Evolutionary conservation across 2,329 filamentous ascomycete species (phyloP).

Genomic region (Hyphodiscus sp.): DNA sequence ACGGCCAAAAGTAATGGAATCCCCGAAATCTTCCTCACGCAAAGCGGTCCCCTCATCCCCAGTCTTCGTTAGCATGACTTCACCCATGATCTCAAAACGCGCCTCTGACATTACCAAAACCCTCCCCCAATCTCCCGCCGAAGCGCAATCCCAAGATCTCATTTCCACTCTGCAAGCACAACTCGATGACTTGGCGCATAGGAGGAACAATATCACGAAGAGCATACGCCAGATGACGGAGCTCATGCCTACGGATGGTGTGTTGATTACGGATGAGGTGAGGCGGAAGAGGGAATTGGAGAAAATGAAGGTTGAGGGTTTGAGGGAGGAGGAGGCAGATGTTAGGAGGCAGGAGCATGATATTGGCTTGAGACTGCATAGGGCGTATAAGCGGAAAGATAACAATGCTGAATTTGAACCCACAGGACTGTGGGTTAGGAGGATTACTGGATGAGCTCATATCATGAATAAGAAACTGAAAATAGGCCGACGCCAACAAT

Average conservation of each 20-base stretch:
- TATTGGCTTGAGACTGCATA: slow-evolving; percentile 65
- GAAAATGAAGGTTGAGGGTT: slow-evolving; percentile 57
- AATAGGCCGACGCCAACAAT: too few species aligned
- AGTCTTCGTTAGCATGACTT: slow-evolving; percentile 26
- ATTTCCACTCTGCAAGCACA: slow-evolving; percentile 61
- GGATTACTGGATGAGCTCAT: slow-evolving; percentile 56
- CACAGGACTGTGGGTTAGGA: slow-evolving; percentile 69
- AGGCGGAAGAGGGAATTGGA: slow-evolving; percentile 48
- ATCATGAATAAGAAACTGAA: too few species aligned
- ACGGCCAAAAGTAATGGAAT: slow-evolving; percentile 19
- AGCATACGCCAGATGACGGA: slow-evolving; percentile 73
- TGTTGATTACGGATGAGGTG: slow-evolving; percentile 61
- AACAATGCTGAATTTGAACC: slow-evolving; percentile 58
- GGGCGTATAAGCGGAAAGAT: slow-evolving; percentile 69
- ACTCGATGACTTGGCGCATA: slow-evolving; percentile 57
- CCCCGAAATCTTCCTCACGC: slow-evolving; percentile 14
- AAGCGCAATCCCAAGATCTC: slow-evolving; percentile 54
- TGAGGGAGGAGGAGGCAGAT: slow-evolving; percentile 63
- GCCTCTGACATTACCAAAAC: slow-evolving; percentile 44
- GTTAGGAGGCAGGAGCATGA: slow-evolving; percentile 74
- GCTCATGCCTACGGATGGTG: slow-evolving; percentile 64
- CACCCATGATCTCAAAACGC: slow-evolving; percentile 11
- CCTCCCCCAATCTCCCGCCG: slow-evolving; percentile 53
- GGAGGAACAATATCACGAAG: slow-evolving; percentile 63
- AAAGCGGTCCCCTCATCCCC: slow-evolving; percentile 25